phyloP scores from a whole-genome alignment of 148 eudicot genomes.

The Chenopodium formosanum region DNA sequence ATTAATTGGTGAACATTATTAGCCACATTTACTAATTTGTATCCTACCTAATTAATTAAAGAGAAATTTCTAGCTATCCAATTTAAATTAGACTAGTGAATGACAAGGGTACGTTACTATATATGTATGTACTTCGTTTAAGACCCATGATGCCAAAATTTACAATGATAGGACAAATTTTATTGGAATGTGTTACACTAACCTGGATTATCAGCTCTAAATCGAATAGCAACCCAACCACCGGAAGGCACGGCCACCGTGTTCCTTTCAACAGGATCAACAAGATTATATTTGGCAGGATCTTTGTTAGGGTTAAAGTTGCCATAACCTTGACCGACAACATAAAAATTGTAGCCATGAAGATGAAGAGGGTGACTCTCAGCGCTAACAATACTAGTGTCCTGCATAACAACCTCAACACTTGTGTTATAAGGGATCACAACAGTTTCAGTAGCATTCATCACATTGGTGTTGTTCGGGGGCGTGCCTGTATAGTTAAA shows the following conservation, averaged over 20 bases:
- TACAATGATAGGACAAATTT: not conserved
- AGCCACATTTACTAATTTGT: too few species aligned
- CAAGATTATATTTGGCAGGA: constrained; percentile 52
- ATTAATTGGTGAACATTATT: not conserved
- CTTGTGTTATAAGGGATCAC: constrained; percentile 58
- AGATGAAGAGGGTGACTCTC: constrained; percentile 59
- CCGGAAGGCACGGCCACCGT: constrained; percentile 66
- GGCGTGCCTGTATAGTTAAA: constrained; percentile 68
- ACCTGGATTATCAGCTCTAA: constrained; percentile 70
- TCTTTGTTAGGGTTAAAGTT: constrained; percentile 57
- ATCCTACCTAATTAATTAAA: too few species aligned
- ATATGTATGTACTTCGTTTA: too few species aligned
- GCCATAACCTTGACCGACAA: constrained; percentile 70
- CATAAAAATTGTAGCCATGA: constrained; percentile 60
- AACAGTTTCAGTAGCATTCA: constrained; percentile 45
- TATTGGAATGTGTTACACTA: not conserved
- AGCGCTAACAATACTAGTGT: constrained; percentile 57
- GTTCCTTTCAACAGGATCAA: constrained; percentile 64
- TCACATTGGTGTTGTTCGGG: constrained; percentile 48
- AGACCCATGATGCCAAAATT: too few species aligned
- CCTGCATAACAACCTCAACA: constrained; percentile 67
- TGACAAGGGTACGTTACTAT: too few species aligned
- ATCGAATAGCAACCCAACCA: constrained; percentile 72
- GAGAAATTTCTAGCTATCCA: too few species aligned
- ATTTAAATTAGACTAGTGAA: too few species aligned